These are phyloP conservation scores for Odontarrhena argentea DNA, from an alignment of 345 rosid species.

Conservation along the genomic window DNA sequence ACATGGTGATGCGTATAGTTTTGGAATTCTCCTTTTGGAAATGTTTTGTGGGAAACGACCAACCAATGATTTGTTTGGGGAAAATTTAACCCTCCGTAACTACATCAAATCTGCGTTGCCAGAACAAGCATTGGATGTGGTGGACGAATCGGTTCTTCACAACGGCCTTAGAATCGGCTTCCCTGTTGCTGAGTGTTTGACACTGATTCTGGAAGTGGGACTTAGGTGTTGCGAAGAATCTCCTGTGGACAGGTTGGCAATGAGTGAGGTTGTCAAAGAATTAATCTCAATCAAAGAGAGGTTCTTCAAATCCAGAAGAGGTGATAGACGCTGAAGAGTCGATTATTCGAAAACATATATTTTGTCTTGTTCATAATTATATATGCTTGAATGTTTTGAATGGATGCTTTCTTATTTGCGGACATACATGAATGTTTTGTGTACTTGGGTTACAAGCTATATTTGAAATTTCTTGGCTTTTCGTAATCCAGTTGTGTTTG, in stretches of 20 bases:
- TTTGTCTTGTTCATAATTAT: no score
- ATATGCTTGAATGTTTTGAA: no score
- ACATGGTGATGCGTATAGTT: no score
- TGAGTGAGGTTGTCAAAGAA: conserved; percentile 17
- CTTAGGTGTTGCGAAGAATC: neutral
- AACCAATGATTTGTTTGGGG: conserved; percentile 24
- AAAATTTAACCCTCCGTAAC: conserved; percentile 14
- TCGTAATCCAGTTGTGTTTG: no score
- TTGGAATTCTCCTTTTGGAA: no score
- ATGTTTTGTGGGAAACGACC: conserved; percentile 19
- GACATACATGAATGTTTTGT: no score
- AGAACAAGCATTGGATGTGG: neutral
- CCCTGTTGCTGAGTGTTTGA: neutral
- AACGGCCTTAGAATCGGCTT: neutral
- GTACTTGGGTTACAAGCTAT: no score
- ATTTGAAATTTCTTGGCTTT: no score
- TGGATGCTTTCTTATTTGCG: no score
- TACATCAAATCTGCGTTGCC: no score
- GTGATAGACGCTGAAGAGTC: neutral
- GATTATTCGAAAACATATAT: neutral
- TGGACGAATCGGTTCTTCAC: conserved; percentile 14
- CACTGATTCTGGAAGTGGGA: conserved; percentile 12
- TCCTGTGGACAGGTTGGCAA: conserved; percentile 12
- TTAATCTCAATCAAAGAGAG: conserved; percentile 18
- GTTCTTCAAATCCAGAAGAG: neutral